Percentiles rank a stretch among this genome's conserved stretches.
phyloP scores from a whole-genome alignment of 768 basidiomycete species.

The Gymnopilus junonius region DNA sequence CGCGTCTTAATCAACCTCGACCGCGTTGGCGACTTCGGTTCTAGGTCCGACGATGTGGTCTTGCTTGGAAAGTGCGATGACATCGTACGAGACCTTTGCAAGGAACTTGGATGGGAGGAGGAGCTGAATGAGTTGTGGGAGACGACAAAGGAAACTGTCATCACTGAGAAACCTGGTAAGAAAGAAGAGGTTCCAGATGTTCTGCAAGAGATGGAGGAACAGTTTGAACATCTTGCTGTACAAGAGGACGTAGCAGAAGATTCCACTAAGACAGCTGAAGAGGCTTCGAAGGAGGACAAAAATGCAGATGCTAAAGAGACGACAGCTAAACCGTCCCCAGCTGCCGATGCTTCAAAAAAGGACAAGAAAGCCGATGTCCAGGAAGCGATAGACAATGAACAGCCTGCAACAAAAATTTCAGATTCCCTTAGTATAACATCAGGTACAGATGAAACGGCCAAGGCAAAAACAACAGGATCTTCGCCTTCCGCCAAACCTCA shows the following conservation, averaged over 20 bases:
- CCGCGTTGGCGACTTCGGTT: conserved; percentile 68
- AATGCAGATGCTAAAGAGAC: too few species aligned
- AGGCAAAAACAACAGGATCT: not conserved
- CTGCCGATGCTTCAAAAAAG: conserved; percentile 4
- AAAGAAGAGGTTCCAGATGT: conserved; percentile 13
- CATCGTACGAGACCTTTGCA: conserved; percentile 61
- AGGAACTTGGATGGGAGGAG: conserved; percentile 75
- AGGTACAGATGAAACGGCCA: not conserved
- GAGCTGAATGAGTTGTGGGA: conserved; percentile 62
- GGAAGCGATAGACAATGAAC: not conserved
- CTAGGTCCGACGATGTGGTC: conserved; percentile 59
- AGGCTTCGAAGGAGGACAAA: conserved; percentile 1
- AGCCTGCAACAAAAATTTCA: not conserved
- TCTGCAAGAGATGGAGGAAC: conserved; percentile 22
- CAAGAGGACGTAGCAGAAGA: conserved; percentile 1
- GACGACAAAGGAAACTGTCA: conserved; percentile 42
- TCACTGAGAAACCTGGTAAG: conserved; percentile 17
- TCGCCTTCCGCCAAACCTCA: not conserved
- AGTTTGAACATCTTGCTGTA: conserved; percentile 21
- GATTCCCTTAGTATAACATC: not conserved
- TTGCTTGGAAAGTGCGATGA: conserved; percentile 76
- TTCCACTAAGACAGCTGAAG: not conserved
- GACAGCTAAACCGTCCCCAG: too few species aligned
- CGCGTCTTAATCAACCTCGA: conserved; percentile 93
- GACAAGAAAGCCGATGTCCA: not conserved